Base-by-base conservation (phyloP, 2,329 filamentous ascomycete species). In the Fusarium chlamydosporum region DNA sequence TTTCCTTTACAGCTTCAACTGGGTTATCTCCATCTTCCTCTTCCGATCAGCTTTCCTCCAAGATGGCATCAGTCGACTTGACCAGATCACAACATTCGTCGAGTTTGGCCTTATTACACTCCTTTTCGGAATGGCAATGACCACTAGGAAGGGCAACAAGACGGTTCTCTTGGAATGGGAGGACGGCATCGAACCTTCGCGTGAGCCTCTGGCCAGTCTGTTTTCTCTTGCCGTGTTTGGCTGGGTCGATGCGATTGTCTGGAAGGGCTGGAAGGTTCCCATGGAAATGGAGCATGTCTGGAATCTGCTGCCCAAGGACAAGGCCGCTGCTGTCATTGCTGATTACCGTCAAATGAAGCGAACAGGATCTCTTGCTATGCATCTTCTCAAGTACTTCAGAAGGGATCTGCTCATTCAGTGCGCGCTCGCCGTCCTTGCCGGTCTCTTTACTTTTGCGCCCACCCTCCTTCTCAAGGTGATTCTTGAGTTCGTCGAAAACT, bases 391-490 rank as follows among this genome's bases (percentile, higher is more conserved):
- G 57, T 96, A 94, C 81, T 99, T 99, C 84, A 92, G 91, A 77
- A 84, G 86, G 27, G 85, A 88, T 61, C 83, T 99, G 13, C 70
- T 96, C 11, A 82, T 91, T 26, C 96, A 99, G 78, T 93, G 91
- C 64, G 79, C 85, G 18, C 96, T 94, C 88, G 94, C 94, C 18
- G 85, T 91, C 3, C 82, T 97, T 18, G 90, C 91, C 10, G 94
- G 93, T 20, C 78, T 96, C 37, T 92, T 98, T 70, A 94, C 92
- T 4, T 99, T 98, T 80, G 89, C 92, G 15, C 96, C 96, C 2
- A 99, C 96, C 4, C 83, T 99, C 47, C 86, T 99, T 20, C 86
- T 99, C 40, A 95, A 94, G 77, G 91, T 91, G 16, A 98, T 99
- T 64, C 84, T 99, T 29, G 90, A 97, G 78, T 97, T 96, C 75